A percentile compares a stretch with the other conserved stretches of the same genome.
These are phyloP conservation scores for Hyaloscypha variabilis DNA, from an alignment of 495 filamentous ascomycete genomes.

Conservation along the genomic window DNA sequence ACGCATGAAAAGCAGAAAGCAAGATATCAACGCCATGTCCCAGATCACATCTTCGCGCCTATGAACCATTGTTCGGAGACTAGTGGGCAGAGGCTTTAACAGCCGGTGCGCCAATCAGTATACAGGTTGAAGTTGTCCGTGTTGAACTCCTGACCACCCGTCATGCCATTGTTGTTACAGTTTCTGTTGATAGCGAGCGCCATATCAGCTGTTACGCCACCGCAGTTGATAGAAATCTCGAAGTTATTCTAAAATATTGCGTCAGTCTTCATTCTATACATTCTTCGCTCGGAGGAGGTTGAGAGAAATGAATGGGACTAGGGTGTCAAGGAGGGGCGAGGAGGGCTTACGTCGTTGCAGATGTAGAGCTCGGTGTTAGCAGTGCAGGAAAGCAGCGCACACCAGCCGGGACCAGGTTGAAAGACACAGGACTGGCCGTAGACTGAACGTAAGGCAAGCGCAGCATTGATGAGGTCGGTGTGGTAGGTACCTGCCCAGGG, in stretches of 20 bases:
- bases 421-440: background rate
- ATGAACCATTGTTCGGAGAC: background rate
- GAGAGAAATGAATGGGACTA: too few relatives aligned
- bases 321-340: too few relatives aligned
- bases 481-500: background rate
- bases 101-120: background rate
- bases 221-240: background rate
- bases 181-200: background rate
- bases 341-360: background rate
- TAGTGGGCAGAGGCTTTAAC: background rate
- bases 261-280: background rate
- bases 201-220: background rate
- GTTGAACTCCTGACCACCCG: background rate
- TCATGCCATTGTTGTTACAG: background rate
- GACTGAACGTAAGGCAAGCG: background rate
- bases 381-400: background rate
- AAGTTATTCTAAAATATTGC: background rate
- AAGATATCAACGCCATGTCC: background rate
- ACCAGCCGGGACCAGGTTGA: background rate
- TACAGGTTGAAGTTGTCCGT: background rate
- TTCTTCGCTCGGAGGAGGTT: too few relatives aligned
- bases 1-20: too few relatives aligned
- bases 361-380: background rate
- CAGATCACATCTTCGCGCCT: background rate
- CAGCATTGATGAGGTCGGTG: background rate